Evolutionary conservation across 495 filamentous ascomycete genomes (phyloP).

Genomic region (Patellaria atrata): DNA sequence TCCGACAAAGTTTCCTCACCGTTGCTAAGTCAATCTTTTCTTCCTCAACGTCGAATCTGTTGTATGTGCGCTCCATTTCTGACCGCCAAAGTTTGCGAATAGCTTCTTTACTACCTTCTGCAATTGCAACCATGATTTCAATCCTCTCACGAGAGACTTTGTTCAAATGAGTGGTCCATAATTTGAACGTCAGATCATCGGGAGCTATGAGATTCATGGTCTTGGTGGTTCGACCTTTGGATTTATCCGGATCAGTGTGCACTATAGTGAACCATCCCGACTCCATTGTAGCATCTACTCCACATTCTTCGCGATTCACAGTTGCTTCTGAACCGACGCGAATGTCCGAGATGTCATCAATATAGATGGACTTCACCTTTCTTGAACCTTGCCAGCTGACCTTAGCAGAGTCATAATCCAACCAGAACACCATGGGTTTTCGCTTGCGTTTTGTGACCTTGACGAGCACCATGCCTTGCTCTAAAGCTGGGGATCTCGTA

Average conservation of each 20-base stretch:
- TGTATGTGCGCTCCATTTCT: slow-evolving; percentile 63
- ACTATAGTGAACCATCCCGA: slow-evolving; percentile 76
- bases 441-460: slow-evolving; percentile 74
- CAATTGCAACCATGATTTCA: slow-evolving; percentile 73
- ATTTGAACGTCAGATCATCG: slow-evolving; percentile 47
- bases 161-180: slow-evolving; percentile 73
- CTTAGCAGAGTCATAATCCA: slow-evolving; percentile 69
- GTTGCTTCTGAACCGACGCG: slow-evolving; percentile 70
- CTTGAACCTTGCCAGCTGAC: slow-evolving; percentile 76
- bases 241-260: slow-evolving; percentile 53
- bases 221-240: slow-evolving; percentile 53
- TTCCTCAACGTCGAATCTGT: slow-evolving; percentile 44
- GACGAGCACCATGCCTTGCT: slow-evolving; percentile 57
- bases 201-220: slow-evolving; percentile 74
- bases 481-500: slow-evolving; percentile 52
- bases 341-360: slow-evolving; percentile 89
- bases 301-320: slow-evolving; percentile 77
- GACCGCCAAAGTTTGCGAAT: slow-evolving; percentile 65
- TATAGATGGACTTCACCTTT: slow-evolving; percentile 68
- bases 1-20: slow-evolving; percentile 69
- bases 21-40: slow-evolving; percentile 60
- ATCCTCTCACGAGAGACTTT: slow-evolving; percentile 67
- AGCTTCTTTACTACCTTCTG: slow-evolving; percentile 61
- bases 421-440: slow-evolving; percentile 57
- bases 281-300: slow-evolving; percentile 46